A percentile compares a stretch with the other conserved stretches of the same genome.
Conservation (phyloP, 1,284 basidiomycete genomes). For the Rhodotorula sp. region DNA sequence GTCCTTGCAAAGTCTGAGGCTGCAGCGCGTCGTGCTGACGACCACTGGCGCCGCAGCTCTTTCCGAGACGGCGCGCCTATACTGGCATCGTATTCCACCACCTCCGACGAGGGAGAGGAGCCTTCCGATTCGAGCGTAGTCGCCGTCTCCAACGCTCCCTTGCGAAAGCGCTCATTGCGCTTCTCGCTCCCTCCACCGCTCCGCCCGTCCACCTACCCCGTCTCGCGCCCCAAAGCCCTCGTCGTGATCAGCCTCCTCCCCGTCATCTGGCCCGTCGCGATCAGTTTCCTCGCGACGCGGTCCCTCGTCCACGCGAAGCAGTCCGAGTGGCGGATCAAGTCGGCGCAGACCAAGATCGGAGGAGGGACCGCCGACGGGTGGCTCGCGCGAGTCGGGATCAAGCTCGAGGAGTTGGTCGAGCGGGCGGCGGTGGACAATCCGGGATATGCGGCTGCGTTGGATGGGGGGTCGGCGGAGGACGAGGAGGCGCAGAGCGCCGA, state of each 20-base stretch:
- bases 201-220: slow-evolving; percentile 30
- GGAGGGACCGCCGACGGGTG: slow-evolving; percentile 21
- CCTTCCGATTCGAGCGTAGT: neutral
- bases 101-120: neutral
- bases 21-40: neutral
- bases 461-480: neutral
- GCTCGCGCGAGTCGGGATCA: slow-evolving; percentile 24
- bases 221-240: slow-evolving; percentile 18
- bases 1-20: neutral
- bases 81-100: neutral
- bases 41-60: neutral
- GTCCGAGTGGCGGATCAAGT: slow-evolving; percentile 14
- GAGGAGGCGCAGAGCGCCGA: neutral
- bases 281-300: slow-evolving; percentile 22
- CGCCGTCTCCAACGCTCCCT: neutral
- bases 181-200: neutral
- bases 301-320: slow-evolving; percentile 21
- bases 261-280: slow-evolving; percentile 14
- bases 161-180: neutral
- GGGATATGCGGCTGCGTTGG: slow-evolving; percentile 19
- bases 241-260: slow-evolving; percentile 26
- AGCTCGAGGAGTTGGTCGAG: slow-evolving; percentile 25
- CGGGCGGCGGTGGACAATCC: slow-evolving; percentile 25
- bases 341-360: slow-evolving; percentile 5
- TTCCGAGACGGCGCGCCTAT: neutral